Evolutionary conservation across 1,284 basidiomycete species (phyloP).

Genomic region (Spongiforma sp.): DNA sequence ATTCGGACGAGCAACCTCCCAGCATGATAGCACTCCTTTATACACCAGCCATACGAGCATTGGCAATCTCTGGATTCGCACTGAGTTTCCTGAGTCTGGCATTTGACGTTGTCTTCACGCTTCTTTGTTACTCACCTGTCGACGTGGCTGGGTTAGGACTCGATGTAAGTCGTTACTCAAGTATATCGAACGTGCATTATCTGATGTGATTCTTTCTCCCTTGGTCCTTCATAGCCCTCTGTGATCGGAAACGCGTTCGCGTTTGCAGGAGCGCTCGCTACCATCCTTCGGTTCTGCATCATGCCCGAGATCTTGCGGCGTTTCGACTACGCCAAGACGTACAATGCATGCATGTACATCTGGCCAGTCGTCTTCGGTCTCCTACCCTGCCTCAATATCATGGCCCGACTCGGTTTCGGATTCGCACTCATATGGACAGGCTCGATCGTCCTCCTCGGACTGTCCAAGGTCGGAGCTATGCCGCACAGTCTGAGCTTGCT

Average conservation of each 20-base stretch:
- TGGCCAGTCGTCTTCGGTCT: constrained; percentile 23
- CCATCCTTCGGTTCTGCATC: constrained; percentile 20
- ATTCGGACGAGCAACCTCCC: neutral
- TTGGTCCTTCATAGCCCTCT: constrained; percentile 16
- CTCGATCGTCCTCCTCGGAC: constrained; percentile 17
- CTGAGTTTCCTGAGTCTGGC: constrained; percentile 23
- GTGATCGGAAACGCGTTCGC: constrained; percentile 25
- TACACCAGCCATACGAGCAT: constrained; percentile 23
- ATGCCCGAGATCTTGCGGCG: constrained; percentile 24
- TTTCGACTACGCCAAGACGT: constrained; percentile 26
- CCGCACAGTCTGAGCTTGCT: constrained; percentile 25
- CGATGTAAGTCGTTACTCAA: constrained; percentile 15
- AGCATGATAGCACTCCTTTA: constrained; percentile 16
- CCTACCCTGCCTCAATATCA: constrained; percentile 23
- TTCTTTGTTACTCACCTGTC: constrained; percentile 26
- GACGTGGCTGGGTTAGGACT: constrained; percentile 24
- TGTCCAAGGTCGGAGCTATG: constrained; percentile 26
- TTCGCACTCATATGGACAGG: constrained; percentile 17
- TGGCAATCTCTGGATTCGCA: constrained; percentile 27
- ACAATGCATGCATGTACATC: constrained; percentile 26
- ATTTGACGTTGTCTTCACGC: constrained; percentile 26
- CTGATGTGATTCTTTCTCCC: neutral
- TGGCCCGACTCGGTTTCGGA: constrained; percentile 4
- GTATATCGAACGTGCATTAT: no score
- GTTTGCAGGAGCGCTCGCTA: constrained; percentile 16